Evolutionary conservation across 805 yeast genomes (phyloP), one percentile per base, ranked within the genome.

Genomic region (Kodamaea fukazawae): DNA sequence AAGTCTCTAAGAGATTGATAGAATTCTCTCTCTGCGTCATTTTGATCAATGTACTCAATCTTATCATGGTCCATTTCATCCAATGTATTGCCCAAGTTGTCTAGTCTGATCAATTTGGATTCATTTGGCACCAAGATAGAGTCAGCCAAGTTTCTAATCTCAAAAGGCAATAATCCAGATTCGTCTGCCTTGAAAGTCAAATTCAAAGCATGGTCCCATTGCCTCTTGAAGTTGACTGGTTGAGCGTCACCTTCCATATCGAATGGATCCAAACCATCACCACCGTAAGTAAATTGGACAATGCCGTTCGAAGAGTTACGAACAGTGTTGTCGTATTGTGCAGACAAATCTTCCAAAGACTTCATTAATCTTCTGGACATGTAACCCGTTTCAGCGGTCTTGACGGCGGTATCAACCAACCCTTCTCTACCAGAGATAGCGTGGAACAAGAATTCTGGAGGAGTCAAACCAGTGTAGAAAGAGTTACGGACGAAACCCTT

Each of bases 371-470:
- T 82, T 66, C 99, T 86, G 16, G 98, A 91, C 95, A 91, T 91
- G 67, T 90, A 90, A 59, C 98, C 98, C 4, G 99, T 91, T 62
- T 93, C 99, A 3, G 99, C 99, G 25, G 99, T 93, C 65, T 93
- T 93, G 42, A 93, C 99, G 14, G 99, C 99, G 15, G 99, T 93
- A 74, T 93, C 99, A 43, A 93, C 98, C 61, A 93, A 74, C 67
- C 99, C 99, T 75, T 93, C 99, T 74, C 99, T 86, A 60, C 99
- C 99, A 2, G 98, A 90, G 70, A 93, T 93, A 46, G 99, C 98
- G 63, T 93, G 99, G 77, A 95, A 93, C 49, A 91, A 71, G 61
- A 91, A 93, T 61, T 93, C 99, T 9, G 98, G 96, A 2, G 99
- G 99, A 11, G 90, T 76, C 50, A 93, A 72, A 7, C 99, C 99